phyloP scores from a whole-genome alignment of 1,139 yeast species.

The Scheffersomyces illinoinensis region DNA sequence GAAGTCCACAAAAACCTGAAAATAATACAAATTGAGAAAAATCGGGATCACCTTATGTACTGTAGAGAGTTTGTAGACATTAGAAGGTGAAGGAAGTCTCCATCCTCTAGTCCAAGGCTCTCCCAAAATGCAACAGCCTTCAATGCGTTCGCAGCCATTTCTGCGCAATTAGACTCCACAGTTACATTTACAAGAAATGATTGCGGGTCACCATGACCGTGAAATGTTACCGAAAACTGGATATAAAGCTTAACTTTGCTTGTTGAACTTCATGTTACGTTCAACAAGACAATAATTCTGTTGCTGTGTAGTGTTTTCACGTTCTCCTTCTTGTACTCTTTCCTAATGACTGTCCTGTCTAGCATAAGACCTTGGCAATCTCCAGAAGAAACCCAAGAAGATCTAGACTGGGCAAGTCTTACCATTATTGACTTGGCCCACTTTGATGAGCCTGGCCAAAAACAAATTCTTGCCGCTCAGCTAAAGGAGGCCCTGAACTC shows the following conservation, averaged over 20 bases:
- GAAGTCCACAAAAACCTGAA: neutral
- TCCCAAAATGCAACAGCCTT: neutral
- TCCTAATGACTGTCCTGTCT: slow-evolving; percentile 1
- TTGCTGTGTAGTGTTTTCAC: neutral
- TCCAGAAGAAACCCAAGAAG: slow-evolving; percentile 25
- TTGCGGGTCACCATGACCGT: neutral
- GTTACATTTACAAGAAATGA: neutral
- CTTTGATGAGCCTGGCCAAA: slow-evolving; percentile 29
- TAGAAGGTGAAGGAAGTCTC: neutral
- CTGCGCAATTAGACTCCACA: neutral
- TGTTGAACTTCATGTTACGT: too few relatives aligned
- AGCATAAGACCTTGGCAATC: slow-evolving; percentile 20
- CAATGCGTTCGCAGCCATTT: neutral
- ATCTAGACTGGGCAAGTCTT: slow-evolving; percentile 35
- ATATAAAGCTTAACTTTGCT: neutral
- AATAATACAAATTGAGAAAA: neutral
- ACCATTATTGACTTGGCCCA: slow-evolving; percentile 25
- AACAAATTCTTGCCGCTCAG: slow-evolving; percentile 25
- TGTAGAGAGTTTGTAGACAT: neutral
- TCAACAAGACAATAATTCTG: neutral
- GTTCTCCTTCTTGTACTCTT: neutral
- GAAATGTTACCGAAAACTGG: neutral
- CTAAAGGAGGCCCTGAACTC: slow-evolving; percentile 25
- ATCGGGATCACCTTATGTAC: neutral
- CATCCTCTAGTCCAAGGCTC: neutral